Evolutionary conservation across 768 basidiomycete species (phyloP).

Genomic region (Phylloporus sp.): DNA sequence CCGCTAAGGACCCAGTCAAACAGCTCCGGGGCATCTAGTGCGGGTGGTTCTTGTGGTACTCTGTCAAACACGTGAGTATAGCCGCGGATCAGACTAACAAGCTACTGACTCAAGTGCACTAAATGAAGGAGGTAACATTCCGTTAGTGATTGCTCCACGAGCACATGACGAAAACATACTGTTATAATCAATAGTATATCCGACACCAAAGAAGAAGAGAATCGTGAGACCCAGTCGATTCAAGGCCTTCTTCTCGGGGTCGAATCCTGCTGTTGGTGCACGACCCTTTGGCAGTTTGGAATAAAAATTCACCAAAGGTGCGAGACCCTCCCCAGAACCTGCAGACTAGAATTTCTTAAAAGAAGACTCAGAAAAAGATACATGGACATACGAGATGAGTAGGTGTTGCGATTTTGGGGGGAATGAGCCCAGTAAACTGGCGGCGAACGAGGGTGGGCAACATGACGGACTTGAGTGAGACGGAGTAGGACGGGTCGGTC

Average conservation of each 20-base stretch:
- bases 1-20: neutral
- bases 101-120: constrained; percentile 82
- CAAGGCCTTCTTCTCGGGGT: constrained; percentile 79
- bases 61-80: constrained; percentile 39
- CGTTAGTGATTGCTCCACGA: constrained; percentile 7
- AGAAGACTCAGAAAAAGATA: constrained; percentile 3
- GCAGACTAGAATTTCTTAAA: constrained; percentile 52
- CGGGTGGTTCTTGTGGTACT: constrained; percentile 89
- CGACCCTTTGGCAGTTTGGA: constrained; percentile 93
- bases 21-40: constrained; percentile 44
- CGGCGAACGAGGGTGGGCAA: constrained; percentile 81
- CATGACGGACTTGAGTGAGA: constrained; percentile 45
- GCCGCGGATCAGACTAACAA: neutral
- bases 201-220: constrained; percentile 53
- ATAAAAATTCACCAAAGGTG: constrained; percentile 91
- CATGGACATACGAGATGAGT: constrained; percentile 62
- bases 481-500: constrained; percentile 24
- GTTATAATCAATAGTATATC: constrained; percentile 88
- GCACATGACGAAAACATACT: constrained; percentile 50
- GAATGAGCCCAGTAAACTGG: constrained; percentile 79
- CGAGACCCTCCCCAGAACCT: constrained; percentile 75
- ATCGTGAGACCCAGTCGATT: constrained; percentile 53
- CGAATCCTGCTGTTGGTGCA: constrained; percentile 54
- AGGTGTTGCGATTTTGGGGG: constrained; percentile 94
- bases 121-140: constrained; percentile 6